Evolutionary conservation across 257 asterid species (phyloP).

Genomic region (Echites panduratus): DNA sequence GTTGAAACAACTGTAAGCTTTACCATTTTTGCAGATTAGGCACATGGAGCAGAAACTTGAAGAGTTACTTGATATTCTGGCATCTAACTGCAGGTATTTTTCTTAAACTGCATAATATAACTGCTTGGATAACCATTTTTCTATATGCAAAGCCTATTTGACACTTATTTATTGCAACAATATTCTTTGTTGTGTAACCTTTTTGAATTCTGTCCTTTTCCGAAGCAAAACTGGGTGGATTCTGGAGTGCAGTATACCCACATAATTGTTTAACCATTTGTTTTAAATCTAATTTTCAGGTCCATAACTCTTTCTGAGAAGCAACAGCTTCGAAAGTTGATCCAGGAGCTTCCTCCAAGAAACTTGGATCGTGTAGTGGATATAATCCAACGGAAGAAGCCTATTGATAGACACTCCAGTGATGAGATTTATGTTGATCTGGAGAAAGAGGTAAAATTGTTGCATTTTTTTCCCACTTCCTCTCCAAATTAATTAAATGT

Average conservation of each 20-base stretch:
- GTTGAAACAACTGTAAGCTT: not conserved
- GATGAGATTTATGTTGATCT: slow-evolving; percentile 46
- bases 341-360: slow-evolving; percentile 46
- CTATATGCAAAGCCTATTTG: not conserved
- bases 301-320: slow-evolving; percentile 54
- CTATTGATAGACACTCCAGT: slow-evolving; percentile 15
- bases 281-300: slow-evolving; percentile 32
- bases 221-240: slow-evolving; percentile 1
- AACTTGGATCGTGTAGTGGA: slow-evolving; percentile 61
- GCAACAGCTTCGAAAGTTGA: slow-evolving; percentile 43
- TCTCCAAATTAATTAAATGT: not conserved
- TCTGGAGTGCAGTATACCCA: not conserved
- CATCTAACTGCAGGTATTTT: slow-evolving; percentile 66
- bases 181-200: not conserved
- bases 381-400: slow-evolving; percentile 31
- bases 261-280: not conserved
- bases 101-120: not conserved
- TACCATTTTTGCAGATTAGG: slow-evolving; percentile 36
- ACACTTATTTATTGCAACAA: not conserved
- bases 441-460: slow-evolving; percentile 47
- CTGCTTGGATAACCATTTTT: not conserved
- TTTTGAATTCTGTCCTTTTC: not conserved
- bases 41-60: slow-evolving; percentile 78
- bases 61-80: slow-evolving; percentile 44
- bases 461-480: not conserved